phyloP scores from a whole-genome alignment of 306 rosid genomes.

The Luffa aegyptiaca region DNA sequence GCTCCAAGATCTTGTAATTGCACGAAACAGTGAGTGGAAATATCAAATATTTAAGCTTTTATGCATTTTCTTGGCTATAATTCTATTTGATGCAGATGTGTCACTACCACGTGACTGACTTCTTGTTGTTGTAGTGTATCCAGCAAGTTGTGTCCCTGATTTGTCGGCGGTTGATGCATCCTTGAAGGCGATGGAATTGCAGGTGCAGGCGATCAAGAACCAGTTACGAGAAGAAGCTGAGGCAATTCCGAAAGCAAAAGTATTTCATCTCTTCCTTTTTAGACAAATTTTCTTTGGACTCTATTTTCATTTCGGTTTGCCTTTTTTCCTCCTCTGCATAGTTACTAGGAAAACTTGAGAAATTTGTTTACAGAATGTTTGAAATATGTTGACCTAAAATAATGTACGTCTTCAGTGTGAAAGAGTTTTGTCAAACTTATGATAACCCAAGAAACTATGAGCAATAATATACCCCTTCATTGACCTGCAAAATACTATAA shows the following conservation, averaged over 20 bases:
- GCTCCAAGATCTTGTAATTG: conserved; percentile 85
- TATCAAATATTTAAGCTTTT: not conserved
- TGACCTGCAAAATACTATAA: not conserved
- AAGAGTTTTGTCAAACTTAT: not conserved
- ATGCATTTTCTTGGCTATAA: not conserved
- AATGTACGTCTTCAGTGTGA: not conserved
- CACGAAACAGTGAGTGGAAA: conserved; percentile 54
- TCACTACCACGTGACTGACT: not conserved
- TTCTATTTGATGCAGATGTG: not conserved
- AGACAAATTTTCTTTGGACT: not conserved
- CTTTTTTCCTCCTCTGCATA: not conserved
- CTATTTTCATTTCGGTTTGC: not conserved
- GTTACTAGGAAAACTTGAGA: not conserved
- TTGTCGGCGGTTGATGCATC: conserved; percentile 64
- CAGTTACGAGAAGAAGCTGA: conserved; percentile 66
- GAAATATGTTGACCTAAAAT: not conserved
- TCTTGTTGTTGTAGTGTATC: conserved; percentile 43
- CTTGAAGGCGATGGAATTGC: conserved; percentile 70
- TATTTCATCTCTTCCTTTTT: conserved; percentile 4
- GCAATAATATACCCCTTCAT: not conserved
- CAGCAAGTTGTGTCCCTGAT: conserved; percentile 65
- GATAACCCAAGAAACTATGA: not conserved
- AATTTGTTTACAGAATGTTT: not conserved
- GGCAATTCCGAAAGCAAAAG: conserved; percentile 86
- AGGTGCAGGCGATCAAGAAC: conserved; percentile 74